A percentile compares a stretch with the other conserved stretches of the same genome.
Evolutionary conservation across 2,329 filamentous ascomycete species (phyloP).

Genomic region (Fusarium camptoceras): DNA sequence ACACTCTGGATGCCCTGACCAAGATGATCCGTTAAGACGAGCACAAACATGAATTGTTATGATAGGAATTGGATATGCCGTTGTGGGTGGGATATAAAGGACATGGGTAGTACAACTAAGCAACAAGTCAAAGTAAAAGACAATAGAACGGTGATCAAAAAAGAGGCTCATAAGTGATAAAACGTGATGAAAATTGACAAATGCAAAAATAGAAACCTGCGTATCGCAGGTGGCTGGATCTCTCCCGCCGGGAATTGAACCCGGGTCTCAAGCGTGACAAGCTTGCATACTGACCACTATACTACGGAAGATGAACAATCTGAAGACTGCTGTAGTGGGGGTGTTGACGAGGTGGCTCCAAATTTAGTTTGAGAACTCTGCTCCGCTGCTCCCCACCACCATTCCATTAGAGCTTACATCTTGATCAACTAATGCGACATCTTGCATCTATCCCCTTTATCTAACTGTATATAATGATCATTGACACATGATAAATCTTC

Average conservation of each 20-base stretch:
- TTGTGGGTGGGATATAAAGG: not conserved
- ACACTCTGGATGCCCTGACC: constrained; percentile 1
- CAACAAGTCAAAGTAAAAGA: not conserved
- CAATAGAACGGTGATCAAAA: constrained; percentile 10
- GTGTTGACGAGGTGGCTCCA: not conserved
- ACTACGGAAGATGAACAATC: constrained; percentile 23
- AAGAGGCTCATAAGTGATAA: rapidly evolving
- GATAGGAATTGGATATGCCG: not conserved
- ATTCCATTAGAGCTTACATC: not conserved
- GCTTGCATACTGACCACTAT: constrained; percentile 30
- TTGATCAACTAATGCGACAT: not conserved
- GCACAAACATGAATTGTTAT: not conserved
- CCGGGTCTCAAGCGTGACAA: constrained; percentile 26
- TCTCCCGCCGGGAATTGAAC: constrained; percentile 28
- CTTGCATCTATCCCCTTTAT: not conserved
- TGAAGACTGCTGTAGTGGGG: constrained; percentile 21
- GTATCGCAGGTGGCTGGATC: constrained; percentile 24
- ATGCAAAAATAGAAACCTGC: constrained; percentile 6
- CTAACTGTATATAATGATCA: not conserved
- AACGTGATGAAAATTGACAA: rapidly evolving
- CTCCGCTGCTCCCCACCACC: rapidly evolving
- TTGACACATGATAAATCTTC: rapidly evolving
- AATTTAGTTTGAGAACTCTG: rapidly evolving
- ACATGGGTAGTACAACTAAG: not conserved
- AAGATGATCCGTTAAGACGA: not conserved